Base-by-base conservation (phyloP, 129 eudicot species). In the Saussurea involucrata region DNA sequence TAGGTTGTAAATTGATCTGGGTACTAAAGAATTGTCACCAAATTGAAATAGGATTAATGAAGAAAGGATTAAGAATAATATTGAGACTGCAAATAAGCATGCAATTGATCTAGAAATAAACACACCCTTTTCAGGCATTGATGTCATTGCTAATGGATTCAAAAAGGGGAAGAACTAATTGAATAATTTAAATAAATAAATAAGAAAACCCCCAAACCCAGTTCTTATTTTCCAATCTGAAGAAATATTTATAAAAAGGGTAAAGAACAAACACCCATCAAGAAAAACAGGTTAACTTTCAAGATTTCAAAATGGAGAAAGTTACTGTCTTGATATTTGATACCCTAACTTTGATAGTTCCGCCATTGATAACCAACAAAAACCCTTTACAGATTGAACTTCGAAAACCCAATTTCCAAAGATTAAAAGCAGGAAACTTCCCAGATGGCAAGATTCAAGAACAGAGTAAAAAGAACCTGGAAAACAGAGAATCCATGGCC, bases 31-130 rank as follows among this genome's bases (percentile, higher is more conserved):
- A 80, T 67, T 81, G 37, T 77, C 85, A 72, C 72, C 72, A 18
- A 83, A 86, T 58, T 84, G 85, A 68, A 79, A 78, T 11, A 90
- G 80, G 58, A 88, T 76, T 44, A 76, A 53, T 6, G 90, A 67
- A 25, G 92, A 86, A n/a, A 89, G 28, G 57, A 85, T 53, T 28
- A 93, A 61, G 66, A 90, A 84, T 60, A 88, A 73, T 64, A 90
- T 49, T 28, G 92, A 86, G 69, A 85, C 29, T 2, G 87, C 81
- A 22, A 90, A 81, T 17, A 90, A 66, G 75, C 80, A 85, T 10
- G 86, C 81, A 69, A 88, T 85, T 29, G 86, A 75, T 84, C 81
- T 80, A 3, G 92, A 81, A 4, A 85, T 76, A 18, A 80, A 72
- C 71, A 83, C 36, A 46, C 83, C 74, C 83, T 90, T 93, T 8